Evolutionary conservation across 139 green algal genomes (phyloP).

Genomic region (Asterochloris sp.): DNA sequence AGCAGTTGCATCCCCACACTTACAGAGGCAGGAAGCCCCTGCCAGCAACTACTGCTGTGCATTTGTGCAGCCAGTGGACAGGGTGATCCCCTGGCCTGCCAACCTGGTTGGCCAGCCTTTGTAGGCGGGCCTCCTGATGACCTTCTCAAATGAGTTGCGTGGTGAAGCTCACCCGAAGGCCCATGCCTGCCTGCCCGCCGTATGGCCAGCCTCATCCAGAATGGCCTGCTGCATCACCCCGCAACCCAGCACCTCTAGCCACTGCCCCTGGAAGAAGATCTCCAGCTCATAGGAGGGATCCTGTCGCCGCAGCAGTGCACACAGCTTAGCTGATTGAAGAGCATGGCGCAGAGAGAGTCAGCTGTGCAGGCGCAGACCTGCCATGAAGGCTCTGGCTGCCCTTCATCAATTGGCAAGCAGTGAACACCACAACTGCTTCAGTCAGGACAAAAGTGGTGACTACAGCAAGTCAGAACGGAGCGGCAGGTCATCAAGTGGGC

Average conservation of each 20-base stretch:
- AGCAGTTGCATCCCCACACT: neutral
- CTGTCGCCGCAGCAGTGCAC: neutral
- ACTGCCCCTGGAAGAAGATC: constrained; percentile 98
- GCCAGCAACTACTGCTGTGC: neutral
- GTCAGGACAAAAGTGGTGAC: too few relatives aligned
- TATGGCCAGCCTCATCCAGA: constrained; percentile 9
- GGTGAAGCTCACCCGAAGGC: constrained; percentile 58
- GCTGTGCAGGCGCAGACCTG: too few relatives aligned
- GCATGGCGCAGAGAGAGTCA: too few relatives aligned
- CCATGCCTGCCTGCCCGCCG: constrained; percentile 69
- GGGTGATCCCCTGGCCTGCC: neutral
- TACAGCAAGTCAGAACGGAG: too few relatives aligned
- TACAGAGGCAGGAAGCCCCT: neutral
- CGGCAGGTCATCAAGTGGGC: too few relatives aligned
- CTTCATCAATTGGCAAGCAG: too few relatives aligned
- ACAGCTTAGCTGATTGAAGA: too few relatives aligned
- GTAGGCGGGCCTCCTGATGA: neutral
- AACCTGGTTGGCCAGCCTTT: neutral
- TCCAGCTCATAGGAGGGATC: constrained; percentile 97
- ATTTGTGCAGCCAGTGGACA: neutral
- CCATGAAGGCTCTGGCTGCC: too few relatives aligned
- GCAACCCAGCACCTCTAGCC: constrained; percentile 98
- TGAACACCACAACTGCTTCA: too few relatives aligned
- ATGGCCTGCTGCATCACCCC: constrained; percentile 42
- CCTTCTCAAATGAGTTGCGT: neutral